A percentile compares a stretch with the other conserved stretches of the same genome.
Evolutionary conservation across 768 basidiomycete species (phyloP).

Genomic region (Boletus speciosus): DNA sequence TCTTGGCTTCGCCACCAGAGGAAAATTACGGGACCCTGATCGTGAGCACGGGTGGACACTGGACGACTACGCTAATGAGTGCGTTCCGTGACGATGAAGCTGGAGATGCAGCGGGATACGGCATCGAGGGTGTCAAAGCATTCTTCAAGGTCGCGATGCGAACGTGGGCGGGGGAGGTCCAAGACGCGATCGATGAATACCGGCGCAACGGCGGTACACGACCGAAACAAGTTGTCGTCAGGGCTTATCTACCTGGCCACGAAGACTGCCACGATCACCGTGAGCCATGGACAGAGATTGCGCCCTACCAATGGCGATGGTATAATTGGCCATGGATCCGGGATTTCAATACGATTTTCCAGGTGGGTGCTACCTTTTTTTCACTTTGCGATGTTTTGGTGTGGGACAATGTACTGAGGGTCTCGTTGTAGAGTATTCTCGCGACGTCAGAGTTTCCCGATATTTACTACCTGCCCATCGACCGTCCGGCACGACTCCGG

Average conservation of each 20-base stretch:
- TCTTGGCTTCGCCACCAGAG: slow-evolving; percentile 43
- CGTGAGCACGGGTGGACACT: slow-evolving; percentile 65
- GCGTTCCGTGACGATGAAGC: slow-evolving; percentile 35
- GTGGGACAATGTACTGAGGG: background rate
- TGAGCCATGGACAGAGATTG: slow-evolving; percentile 45
- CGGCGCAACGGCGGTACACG: slow-evolving; percentile 24
- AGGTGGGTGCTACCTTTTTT: slow-evolving; percentile 38
- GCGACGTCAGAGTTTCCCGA: slow-evolving; percentile 44
- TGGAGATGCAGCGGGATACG: slow-evolving; percentile 37
- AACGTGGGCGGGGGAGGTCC: slow-evolving; percentile 52
- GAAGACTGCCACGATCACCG: slow-evolving; percentile 55
- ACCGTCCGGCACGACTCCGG: slow-evolving; percentile 56
- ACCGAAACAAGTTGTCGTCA: slow-evolving; percentile 47
- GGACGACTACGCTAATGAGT: slow-evolving; percentile 57
- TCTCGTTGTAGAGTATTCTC: slow-evolving; percentile 38
- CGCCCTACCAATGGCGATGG: slow-evolving; percentile 45
- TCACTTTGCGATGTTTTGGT: background rate
- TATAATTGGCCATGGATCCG: slow-evolving; percentile 66
- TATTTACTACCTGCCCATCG: slow-evolving; percentile 58
- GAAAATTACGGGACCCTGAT: slow-evolving; percentile 60
- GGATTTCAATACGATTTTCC: slow-evolving; percentile 54
- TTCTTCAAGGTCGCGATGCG: slow-evolving; percentile 60
- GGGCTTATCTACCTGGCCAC: slow-evolving; percentile 64
- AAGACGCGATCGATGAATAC: slow-evolving; percentile 40
- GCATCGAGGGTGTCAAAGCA: slow-evolving; percentile 50